Conservation (phyloP, 495 filamentous ascomycete species). For the Hypomontagnella monticulosa region DNA sequence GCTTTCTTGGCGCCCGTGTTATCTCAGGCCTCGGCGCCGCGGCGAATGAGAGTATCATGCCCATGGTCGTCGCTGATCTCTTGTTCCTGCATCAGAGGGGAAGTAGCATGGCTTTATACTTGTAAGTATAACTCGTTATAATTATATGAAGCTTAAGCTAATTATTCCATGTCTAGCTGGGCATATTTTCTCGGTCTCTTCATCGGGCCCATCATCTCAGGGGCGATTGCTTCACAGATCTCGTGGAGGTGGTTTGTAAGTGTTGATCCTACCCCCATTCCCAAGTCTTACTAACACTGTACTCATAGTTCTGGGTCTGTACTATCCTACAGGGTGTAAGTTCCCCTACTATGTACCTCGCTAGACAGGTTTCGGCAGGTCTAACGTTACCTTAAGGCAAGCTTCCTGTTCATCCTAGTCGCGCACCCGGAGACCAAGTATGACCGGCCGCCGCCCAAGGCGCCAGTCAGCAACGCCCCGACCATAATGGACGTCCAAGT, state of each 20-base stretch:
- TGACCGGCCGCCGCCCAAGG: constrained; percentile 49
- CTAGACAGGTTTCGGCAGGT: constrained; percentile 32
- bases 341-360: constrained; percentile 46
- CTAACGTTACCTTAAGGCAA: constrained; percentile 36
- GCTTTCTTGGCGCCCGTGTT: constrained; percentile 69
- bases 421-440: constrained; percentile 67
- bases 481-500: neutral
- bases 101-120: constrained; percentile 70
- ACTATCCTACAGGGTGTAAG: constrained; percentile 53
- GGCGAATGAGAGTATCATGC: constrained; percentile 65
- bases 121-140: constrained; percentile 49
- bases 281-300: constrained; percentile 6
- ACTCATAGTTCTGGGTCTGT: constrained; percentile 39
- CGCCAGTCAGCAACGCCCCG: neutral
- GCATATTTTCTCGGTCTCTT: constrained; percentile 52
- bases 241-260: constrained; percentile 60
- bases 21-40: constrained; percentile 70
- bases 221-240: constrained; percentile 64
- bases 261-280: constrained; percentile 43
- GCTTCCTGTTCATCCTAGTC: constrained; percentile 36
- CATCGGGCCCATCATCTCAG: constrained; percentile 68
- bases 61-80: constrained; percentile 68
- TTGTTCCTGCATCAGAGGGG: constrained; percentile 72
- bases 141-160: constrained; percentile 31
- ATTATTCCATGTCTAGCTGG: constrained; percentile 38